Evolutionary conservation across 768 basidiomycete genomes (phyloP).

Genomic region (Solioccasus polychromus): DNA sequence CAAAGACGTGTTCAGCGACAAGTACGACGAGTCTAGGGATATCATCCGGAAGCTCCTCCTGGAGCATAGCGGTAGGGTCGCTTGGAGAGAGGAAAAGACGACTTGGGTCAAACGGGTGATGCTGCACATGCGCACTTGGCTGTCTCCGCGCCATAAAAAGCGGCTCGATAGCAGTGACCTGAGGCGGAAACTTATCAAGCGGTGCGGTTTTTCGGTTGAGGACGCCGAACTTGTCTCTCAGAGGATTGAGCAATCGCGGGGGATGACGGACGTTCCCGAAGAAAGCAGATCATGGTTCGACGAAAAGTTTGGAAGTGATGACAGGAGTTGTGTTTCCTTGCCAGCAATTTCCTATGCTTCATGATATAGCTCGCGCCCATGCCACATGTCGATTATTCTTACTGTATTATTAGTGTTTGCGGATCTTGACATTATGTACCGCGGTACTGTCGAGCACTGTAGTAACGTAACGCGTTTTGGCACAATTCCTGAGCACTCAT

Average conservation of each 20-base stretch:
- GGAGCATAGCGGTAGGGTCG: constrained; percentile 9
- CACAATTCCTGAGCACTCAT: no score
- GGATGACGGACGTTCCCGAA: constrained; percentile 4
- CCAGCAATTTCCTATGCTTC: constrained; percentile 9
- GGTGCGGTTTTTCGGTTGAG: constrained; percentile 20
- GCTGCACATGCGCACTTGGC: constrained; percentile 25
- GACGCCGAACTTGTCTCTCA: constrained; percentile 19
- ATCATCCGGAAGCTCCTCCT: constrained; percentile 21
- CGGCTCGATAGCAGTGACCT: constrained; percentile 10
- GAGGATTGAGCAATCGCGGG: constrained; percentile 18
- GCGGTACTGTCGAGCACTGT: no score
- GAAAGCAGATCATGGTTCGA: constrained; percentile 20
- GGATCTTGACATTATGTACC: no score
- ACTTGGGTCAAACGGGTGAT: constrained; percentile 25
- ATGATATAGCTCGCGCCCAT: no score
- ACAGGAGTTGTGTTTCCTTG: constrained; percentile 14
- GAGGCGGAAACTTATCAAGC: constrained; percentile 21
- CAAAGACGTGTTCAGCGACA: constrained; percentile 20
- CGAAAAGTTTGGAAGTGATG: constrained; percentile 9
- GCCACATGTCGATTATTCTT: background rate
- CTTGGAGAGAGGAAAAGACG: constrained; percentile 26
- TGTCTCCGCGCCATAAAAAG: constrained; percentile 15
- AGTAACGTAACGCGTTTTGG: no score
- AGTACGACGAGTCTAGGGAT: constrained; percentile 33
- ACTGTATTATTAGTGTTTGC: no score